A percentile compares a stretch with the other conserved stretches of the same genome.
Evolutionary conservation across 2,329 filamentous ascomycete species (phyloP).

Genomic region (Phoma sp.): DNA sequence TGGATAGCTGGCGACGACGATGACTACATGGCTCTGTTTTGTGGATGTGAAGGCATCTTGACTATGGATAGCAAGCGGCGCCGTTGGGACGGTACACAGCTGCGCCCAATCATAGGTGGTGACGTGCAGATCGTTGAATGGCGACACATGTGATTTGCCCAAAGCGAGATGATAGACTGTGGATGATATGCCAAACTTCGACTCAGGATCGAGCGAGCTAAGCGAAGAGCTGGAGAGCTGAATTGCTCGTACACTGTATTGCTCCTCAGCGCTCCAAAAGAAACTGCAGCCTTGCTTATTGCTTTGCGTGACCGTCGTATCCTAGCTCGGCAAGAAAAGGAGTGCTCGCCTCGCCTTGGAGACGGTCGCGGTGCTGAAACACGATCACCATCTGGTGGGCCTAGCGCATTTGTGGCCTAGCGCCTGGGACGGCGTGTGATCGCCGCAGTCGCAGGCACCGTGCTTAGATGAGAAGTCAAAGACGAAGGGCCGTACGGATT

Average conservation of each 20-base stretch:
- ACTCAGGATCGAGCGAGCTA: neutral
- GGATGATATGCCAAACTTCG: neutral
- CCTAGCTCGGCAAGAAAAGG: constrained; percentile 9
- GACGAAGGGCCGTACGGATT: neutral
- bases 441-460: constrained; percentile 11
- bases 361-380: constrained; percentile 12
- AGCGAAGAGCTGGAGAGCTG: neutral
- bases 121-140: neutral
- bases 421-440: constrained; percentile 8
- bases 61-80: neutral
- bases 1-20: neutral
- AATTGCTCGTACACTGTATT: neutral
- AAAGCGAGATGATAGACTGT: neutral
- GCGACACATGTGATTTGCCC: constrained; percentile 9
- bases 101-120: neutral
- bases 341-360: constrained; percentile 2
- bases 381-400: constrained; percentile 3
- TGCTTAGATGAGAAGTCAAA: constrained; percentile 2
- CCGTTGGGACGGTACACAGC: neutral
- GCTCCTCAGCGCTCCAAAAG: neutral
- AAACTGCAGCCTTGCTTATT: neutral
- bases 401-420: constrained; percentile 8
- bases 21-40: neutral
- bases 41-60: neutral
- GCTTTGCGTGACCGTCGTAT: neutral